Base-by-base conservation (phyloP, 2,329 filamentous ascomycete species). In the Botrytis medusae region DNA sequence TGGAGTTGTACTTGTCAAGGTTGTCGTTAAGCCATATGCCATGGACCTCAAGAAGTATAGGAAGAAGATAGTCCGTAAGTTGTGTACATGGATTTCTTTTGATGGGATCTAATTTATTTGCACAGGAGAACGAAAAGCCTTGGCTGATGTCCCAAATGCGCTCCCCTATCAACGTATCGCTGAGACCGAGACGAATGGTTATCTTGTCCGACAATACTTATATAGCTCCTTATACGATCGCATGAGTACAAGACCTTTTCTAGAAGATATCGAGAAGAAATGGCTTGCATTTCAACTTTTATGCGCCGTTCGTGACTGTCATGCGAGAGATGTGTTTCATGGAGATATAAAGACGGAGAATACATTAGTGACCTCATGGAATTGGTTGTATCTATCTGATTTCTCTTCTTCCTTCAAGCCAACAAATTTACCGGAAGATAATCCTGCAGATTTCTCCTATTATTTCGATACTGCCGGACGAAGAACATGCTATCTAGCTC, bases 311-410 rank as follows among this genome's bases (percentile, higher is more conserved):
- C 91, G 95, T 73, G 97, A 99, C 82, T 98, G 94, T 79, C 96
- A 99, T 82, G 87, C 92, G 42, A 88, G 92, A 64, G 93, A 97
- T 79, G 87, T 99, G 69, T 98, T 95, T 81, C 96, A 99, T 81
- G 97, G 96, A 73, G 97, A 99, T 80, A 98, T 99, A 85, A 99
- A 99, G 85, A 96, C 95, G 1, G 95, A 99, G 83, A 99, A 99
- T 79, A 90, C 97, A 51, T 86, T 99, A 65, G 95, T 99, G 69
- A 99, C 96, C 0, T 98, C 96, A 10, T 99, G 96, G 96, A 98
- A 98, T 84, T 99, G 97, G 96, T 87, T 99, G 2, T 99, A 98
- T 81, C 87, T 99, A 54, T 92, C 95, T n/a, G 96, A 99, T 82
- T 99, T 98, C 82, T 97, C 95, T 6, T 94, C 95, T 0, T 92